phyloP scores from a whole-genome alignment of 441 rosid species.

The Eruca vesicaria region DNA sequence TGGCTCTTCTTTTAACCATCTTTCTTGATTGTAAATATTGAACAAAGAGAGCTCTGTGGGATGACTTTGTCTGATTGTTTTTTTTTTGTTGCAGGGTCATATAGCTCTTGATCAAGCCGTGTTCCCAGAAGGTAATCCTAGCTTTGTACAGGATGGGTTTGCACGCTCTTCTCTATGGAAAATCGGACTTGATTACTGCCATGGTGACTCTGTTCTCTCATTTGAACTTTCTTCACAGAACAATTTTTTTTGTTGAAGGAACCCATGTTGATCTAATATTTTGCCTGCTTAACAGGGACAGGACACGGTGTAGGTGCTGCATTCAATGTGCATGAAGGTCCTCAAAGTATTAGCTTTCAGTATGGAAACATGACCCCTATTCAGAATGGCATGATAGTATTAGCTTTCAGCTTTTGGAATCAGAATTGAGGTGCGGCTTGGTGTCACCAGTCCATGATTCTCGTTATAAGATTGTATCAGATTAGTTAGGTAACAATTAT shows the following conservation, averaged over 20 bases:
- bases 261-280: slow-evolving; percentile 10
- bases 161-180: slow-evolving; percentile 97
- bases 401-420: slow-evolving; percentile 98
- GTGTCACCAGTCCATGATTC: background rate
- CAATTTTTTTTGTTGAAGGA: background rate
- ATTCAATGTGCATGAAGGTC: slow-evolving; percentile 97
- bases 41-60: background rate
- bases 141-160: slow-evolving; percentile 88
- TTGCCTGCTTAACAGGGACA: slow-evolving; percentile 58
- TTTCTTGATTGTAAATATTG: background rate
- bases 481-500: background rate
- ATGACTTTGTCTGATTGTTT: slow-evolving; percentile 1
- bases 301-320: slow-evolving; percentile 99
- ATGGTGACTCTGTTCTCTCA: slow-evolving; percentile 53
- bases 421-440: slow-evolving; percentile 77
- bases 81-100: slow-evolving; percentile 74
- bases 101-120: slow-evolving; percentile 95
- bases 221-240: slow-evolving; percentile 11
- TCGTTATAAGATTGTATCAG: background rate
- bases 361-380: slow-evolving; percentile 83
- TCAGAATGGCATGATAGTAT: slow-evolving; percentile 90
- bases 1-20: background rate
- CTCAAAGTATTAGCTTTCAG: slow-evolving; percentile 93
- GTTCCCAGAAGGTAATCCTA: slow-evolving; percentile 91
- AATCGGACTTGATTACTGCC: slow-evolving; percentile 96